phyloP scores from a whole-genome alignment of 2,329 filamentous ascomycete genomes.

The Cladosporium austrohemisphaericum region DNA sequence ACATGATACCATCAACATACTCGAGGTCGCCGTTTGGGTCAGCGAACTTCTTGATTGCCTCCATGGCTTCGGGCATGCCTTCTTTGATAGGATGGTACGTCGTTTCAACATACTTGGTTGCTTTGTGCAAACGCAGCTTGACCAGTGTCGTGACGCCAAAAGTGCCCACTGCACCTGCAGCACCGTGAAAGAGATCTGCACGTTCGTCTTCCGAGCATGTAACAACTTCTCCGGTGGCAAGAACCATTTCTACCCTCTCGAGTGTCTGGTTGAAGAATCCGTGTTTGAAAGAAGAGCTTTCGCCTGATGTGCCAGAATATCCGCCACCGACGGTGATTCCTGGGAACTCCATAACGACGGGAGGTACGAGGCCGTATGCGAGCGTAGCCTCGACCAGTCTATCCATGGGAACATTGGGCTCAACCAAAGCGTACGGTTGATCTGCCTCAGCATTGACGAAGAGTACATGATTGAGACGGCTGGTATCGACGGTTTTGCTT shows the following conservation, averaged over 20 bases:
- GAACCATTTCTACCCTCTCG: slow-evolving; percentile 60
- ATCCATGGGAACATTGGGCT: slow-evolving; percentile 69
- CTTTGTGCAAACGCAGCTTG: slow-evolving; percentile 45
- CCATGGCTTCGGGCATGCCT: slow-evolving; percentile 48
- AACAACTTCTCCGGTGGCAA: slow-evolving; percentile 57
- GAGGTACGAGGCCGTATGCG: slow-evolving; percentile 54
- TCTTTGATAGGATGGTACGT: slow-evolving; percentile 46
- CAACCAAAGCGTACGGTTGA: slow-evolving; percentile 48
- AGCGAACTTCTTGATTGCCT: slow-evolving; percentile 34
- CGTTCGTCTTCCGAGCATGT: slow-evolving; percentile 53
- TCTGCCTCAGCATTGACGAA: slow-evolving; percentile 45
- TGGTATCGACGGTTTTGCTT: slow-evolving; percentile 42
- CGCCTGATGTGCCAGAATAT: slow-evolving; percentile 63
- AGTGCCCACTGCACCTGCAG: slow-evolving; percentile 63
- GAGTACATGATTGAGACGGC: slow-evolving; percentile 46
- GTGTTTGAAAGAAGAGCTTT: slow-evolving; percentile 63
- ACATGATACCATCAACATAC: slow-evolving; percentile 51
- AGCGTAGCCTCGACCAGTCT: slow-evolving; percentile 57
- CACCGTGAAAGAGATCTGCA: slow-evolving; percentile 62
- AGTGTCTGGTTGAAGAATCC: slow-evolving; percentile 65
- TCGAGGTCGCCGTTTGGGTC: slow-evolving; percentile 59
- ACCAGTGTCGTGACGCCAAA: slow-evolving; percentile 65
- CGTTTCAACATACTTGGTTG: slow-evolving; percentile 48
- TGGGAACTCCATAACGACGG: slow-evolving; percentile 68
- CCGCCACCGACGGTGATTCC: slow-evolving; percentile 66